Evolutionary conservation across 352 stramenopile genomes (phyloP), one percentile per base, ranked within the genome.

Genomic region (Elongisporangium anandrum): DNA sequence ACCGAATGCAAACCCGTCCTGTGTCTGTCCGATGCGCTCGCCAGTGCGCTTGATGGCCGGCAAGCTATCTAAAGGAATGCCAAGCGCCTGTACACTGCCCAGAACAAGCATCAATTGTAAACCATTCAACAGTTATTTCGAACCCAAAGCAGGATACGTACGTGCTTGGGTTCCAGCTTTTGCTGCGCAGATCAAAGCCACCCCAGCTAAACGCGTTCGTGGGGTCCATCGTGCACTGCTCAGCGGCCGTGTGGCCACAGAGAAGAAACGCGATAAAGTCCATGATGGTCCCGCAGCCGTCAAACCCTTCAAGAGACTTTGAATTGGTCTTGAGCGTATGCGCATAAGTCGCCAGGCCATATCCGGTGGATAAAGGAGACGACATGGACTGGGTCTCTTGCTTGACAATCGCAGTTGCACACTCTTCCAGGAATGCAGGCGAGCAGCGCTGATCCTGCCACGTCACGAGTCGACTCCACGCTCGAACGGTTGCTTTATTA

Each of bases 391-490:
- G 19, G 12, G 48, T 39, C 1, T 26, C 20, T 16, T 50, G 13
- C 23, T 34, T 39, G 24, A 20, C 17, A 60, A 54, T 58, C 1
- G 29, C 24, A 15, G n/a, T 23, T 22, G 45, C 59, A 57, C 71
- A 87, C 2, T 67, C 23, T 0, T 67, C 50, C 4, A 94, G 59
- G 54, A 90, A 91, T n/a, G 41, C 62, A 19, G 65, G 54, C 34
- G 79, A 79, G 56, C 85, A 94, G 29, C 85, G 80, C 68, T 86
- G 74, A 24, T 94, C 85, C 57, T 94, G 78, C 85, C 85, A 94
- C 50, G 82, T 92, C 21, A 92, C 68, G 17, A 94, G 54, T 8
- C 75, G 60, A 21, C 77, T 90, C 85, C 85, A 94, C 16, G 59
- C 52, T 22, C 64, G 29, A 29, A 65, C 60, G 15, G 72, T 41